Conservation (phyloP, 1,284 basidiomycete species). For the Gymnopus androsaceus region DNA sequence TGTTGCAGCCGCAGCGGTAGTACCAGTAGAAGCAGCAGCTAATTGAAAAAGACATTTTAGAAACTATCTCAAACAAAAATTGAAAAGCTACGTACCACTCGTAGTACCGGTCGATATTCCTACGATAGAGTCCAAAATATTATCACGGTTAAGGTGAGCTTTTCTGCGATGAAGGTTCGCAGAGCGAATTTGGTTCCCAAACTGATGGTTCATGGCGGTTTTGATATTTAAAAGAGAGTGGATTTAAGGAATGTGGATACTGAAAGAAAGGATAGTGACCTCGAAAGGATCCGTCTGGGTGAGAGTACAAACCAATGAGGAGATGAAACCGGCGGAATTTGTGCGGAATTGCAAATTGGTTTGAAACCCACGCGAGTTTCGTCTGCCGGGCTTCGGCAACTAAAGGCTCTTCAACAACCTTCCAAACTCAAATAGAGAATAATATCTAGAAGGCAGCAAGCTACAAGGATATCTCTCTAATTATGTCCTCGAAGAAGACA, state of each 20-base stretch:
- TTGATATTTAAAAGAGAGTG: not conserved
- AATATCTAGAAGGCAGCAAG: no score
- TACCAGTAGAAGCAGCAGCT: not conserved
- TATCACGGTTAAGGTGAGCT: constrained; percentile 4
- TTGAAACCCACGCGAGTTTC: no score
- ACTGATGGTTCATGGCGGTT: constrained; percentile 6
- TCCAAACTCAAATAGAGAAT: no score
- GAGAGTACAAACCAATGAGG: no score
- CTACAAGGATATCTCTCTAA: no score
- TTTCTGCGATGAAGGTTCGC: constrained; percentile 3
- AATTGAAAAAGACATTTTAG: not conserved
- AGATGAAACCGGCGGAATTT: no score
- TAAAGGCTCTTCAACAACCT: no score
- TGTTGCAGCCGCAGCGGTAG: not conserved
- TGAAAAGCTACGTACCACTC: not conserved
- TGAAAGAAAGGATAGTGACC: not conserved
- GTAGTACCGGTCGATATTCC: not conserved
- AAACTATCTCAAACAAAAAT: not conserved
- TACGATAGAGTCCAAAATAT: not conserved
- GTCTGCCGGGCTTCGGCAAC: no score
- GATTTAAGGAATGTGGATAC: not conserved
- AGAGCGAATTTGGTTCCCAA: constrained; percentile 1
- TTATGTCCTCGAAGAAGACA: no score
- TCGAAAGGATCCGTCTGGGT: no score
- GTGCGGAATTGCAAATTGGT: no score